Evolutionary conservation across 1,284 basidiomycete species (phyloP), one percentile per base, ranked within the genome.

Genomic region (Gomphus bonarii): DNA sequence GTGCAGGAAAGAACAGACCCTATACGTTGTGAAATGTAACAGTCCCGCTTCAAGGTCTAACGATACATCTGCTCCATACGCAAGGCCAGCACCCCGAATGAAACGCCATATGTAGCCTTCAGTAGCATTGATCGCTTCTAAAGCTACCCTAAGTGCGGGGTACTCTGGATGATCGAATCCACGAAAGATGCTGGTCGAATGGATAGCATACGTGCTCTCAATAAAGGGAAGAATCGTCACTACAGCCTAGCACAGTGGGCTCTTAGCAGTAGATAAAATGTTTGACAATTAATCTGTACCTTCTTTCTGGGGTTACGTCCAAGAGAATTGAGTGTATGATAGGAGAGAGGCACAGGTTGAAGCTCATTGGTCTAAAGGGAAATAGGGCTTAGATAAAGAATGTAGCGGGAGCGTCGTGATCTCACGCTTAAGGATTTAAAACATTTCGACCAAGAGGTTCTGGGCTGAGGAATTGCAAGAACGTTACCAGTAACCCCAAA

Each of bases 21-120:
- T 78, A 67, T 93, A 93, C 2, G 97, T 76, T 7, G 80, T 78
- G 72, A 97, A 97, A 58, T 74, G 83, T 30, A 95, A 73, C 16
- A 91, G 71, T 4, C 94, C 92, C 36, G 86, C 78, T 70, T 99
- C 95, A 44, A 85, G 73, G 66, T 97, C 91, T 20, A 85, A 71
- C 1, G 78, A 76, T 52, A 94, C 81, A 63, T 84, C 83, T 18
- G 94, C 92, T 14, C 94, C 94, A 66, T 99, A 99, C 0, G 97
- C 97, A 47, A 97, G 73, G 14, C 95, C 95, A 54, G 90, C 86
- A 3, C 95, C 95, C 58, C 94, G 85, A 61, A 97, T 92, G 59
- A 85, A 87, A 14, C 82, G 78, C 95, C 97, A 99, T 58, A 99
- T 81, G 69, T 88, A 97, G 62, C 89, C 89, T 73, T 99, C 97